These are phyloP conservation scores for Theileria sp. DNA, from an alignment of 169 alveolate genomes.

Conservation along the genomic window DNA sequence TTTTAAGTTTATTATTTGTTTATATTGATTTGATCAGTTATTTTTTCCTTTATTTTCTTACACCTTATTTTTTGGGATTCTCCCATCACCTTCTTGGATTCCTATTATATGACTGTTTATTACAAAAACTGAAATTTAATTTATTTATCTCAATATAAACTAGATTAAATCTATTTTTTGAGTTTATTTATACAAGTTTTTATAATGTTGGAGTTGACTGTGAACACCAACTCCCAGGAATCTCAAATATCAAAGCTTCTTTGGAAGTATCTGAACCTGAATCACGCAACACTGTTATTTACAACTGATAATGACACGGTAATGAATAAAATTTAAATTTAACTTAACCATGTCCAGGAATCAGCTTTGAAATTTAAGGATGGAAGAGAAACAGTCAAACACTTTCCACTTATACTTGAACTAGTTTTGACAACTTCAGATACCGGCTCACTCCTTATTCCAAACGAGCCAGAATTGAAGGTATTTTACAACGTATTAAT, in stretches of 20 bases:
- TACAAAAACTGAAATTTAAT: not conserved
- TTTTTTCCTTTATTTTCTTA: not conserved
- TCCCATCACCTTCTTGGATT: not conserved
- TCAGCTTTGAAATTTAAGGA: constrained; percentile 13
- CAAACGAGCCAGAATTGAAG: constrained; percentile 33
- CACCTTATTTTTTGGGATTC: not conserved
- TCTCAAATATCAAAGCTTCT: constrained; percentile 15
- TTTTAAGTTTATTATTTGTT: not conserved
- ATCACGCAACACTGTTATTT: not conserved
- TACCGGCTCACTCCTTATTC: constrained; percentile 39
- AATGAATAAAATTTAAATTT: not conserved
- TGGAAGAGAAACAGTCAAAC: constrained; percentile 24
- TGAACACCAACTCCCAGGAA: constrained; percentile 13
- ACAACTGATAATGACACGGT: constrained; percentile 3
- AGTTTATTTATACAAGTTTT: not conserved
- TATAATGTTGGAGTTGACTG: constrained; percentile 12
- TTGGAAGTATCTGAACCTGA: constrained; percentile 16
- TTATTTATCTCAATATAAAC: not conserved
- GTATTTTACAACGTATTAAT: not conserved
- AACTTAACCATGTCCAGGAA: not conserved
- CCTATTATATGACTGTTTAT: not conserved
- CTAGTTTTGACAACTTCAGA: constrained; percentile 19
- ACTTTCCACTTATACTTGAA: constrained; percentile 42
- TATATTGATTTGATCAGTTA: not conserved
- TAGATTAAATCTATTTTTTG: not conserved